Conservation (phyloP, 2,329 filamentous ascomycete species). For the Elsinoe fawcettii region DNA sequence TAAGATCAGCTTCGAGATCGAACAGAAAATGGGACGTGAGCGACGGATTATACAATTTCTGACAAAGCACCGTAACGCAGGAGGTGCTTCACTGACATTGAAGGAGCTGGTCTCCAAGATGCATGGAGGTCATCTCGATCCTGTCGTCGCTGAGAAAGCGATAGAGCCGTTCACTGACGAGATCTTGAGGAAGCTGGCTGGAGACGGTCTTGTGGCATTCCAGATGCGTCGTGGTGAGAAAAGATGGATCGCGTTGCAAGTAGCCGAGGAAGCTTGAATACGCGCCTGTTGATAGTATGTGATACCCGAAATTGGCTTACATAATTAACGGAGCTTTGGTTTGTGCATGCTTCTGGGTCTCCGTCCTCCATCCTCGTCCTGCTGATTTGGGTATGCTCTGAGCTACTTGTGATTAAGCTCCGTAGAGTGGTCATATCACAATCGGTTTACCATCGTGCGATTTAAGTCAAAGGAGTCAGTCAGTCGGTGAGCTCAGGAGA, state of each 20-base stretch:
- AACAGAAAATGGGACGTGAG: constrained; percentile 35
- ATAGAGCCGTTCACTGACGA: constrained; percentile 66
- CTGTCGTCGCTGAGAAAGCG: not conserved
- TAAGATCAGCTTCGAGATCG: constrained; percentile 36
- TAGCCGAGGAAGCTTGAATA: not conserved
- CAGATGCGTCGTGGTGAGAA: constrained; percentile 21
- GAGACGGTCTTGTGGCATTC: constrained; percentile 27
- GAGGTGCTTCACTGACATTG: not conserved
- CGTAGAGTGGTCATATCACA: too few relatives aligned
- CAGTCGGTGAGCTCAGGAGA: too few relatives aligned
- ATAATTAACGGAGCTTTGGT: too few relatives aligned
- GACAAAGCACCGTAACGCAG: not conserved
- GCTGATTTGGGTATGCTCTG: too few relatives aligned
- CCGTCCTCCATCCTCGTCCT: too few relatives aligned
- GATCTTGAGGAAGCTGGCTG: constrained; percentile 56
- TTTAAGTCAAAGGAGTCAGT: too few relatives aligned
- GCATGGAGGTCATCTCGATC: not conserved
- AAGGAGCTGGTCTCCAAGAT: not conserved
- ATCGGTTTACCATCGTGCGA: too few relatives aligned
- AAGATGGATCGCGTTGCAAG: constrained; percentile 23
- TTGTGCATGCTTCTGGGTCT: too few relatives aligned
- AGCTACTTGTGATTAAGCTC: too few relatives aligned
- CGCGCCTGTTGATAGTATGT: not conserved
- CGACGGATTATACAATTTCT: constrained; percentile 30
- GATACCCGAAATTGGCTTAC: too few relatives aligned